Percentiles rank a stretch among this genome's conserved stretches.
Evolutionary conservation across 306 rosid genomes (phyloP).

Genomic region (Ammopiptanthus mongolicus): DNA sequence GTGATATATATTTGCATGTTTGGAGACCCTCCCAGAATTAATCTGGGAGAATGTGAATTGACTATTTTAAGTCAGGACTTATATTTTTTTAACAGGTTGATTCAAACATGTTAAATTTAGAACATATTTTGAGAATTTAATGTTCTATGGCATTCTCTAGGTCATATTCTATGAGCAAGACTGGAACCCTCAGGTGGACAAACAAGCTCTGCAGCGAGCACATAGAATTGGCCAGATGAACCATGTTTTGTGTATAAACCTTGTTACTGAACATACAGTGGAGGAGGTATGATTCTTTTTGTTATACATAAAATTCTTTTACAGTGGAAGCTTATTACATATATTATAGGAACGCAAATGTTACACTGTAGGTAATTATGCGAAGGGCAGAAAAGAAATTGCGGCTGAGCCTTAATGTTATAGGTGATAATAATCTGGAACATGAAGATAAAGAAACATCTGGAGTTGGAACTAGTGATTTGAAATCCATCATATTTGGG

Average conservation of each 20-base stretch:
- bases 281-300: slow-evolving; percentile 68
- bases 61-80: not conserved
- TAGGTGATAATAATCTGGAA: slow-evolving; percentile 55
- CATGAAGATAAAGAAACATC: slow-evolving; percentile 38
- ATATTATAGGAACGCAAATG: slow-evolving; percentile 19
- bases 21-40: not conserved
- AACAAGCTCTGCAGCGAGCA: slow-evolving; percentile 91
- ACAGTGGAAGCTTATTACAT: not conserved
- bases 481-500: slow-evolving; percentile 83
- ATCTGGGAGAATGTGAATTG: not conserved
- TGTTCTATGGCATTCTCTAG: slow-evolving; percentile 34
- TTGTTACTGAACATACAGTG: slow-evolving; percentile 63
- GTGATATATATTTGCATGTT: not conserved
- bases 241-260: slow-evolving; percentile 67
- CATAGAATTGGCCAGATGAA: slow-evolving; percentile 93
- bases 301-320: not conserved
- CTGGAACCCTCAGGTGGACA: slow-evolving; percentile 98
- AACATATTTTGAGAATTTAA: slow-evolving; percentile 8
- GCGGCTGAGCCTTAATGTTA: slow-evolving; percentile 76
- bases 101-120: not conserved
- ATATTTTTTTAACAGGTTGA: not conserved
- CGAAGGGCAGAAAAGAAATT: slow-evolving; percentile 84
- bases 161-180: slow-evolving; percentile 97
- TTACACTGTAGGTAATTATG: slow-evolving; percentile 68
- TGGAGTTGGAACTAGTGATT: slow-evolving; percentile 53